Evolutionary conservation across 352 stramenopile genomes (phyloP).

Genomic region (Pythium volutum): DNA sequence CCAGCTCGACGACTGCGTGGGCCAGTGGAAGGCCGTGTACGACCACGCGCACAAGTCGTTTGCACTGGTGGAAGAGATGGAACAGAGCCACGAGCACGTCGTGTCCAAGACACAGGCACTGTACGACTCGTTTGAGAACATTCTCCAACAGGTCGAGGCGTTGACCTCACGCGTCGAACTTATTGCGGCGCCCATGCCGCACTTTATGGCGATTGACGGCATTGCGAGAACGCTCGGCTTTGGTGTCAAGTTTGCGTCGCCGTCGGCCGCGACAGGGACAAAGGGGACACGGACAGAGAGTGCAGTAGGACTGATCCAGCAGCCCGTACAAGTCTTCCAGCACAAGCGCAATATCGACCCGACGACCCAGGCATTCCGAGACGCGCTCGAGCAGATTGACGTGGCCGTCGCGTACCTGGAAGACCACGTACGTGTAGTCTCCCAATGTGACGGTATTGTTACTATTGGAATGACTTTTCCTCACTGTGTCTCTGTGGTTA

Average conservation of each 20-base stretch:
- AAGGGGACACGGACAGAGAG: neutral
- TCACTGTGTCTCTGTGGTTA: slow-evolving; percentile 14
- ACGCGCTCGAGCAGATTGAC: slow-evolving; percentile 72
- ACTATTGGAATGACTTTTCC: neutral
- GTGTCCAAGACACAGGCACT: slow-evolving; percentile 69
- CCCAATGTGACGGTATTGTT: neutral
- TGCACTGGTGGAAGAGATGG: slow-evolving; percentile 74
- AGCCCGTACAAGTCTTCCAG: slow-evolving; percentile 72
- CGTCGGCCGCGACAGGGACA: slow-evolving; percentile 19
- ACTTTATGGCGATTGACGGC: slow-evolving; percentile 65
- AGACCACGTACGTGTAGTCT: slow-evolving; percentile 42
- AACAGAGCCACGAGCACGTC: slow-evolving; percentile 74
- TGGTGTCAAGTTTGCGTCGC: slow-evolving; percentile 59
- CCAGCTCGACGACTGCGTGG: slow-evolving; percentile 31
- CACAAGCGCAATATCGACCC: slow-evolving; percentile 71
- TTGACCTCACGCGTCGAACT: slow-evolving; percentile 58
- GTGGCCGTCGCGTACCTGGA: slow-evolving; percentile 56
- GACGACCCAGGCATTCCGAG: slow-evolving; percentile 52
- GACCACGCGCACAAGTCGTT: slow-evolving; percentile 59
- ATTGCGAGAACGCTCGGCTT: slow-evolving; percentile 60
- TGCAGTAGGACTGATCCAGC: slow-evolving; percentile 16
- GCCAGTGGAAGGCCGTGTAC: slow-evolving; percentile 42
- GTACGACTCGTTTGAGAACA: slow-evolving; percentile 75
- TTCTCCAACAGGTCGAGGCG: slow-evolving; percentile 34
- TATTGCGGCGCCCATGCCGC: slow-evolving; percentile 62